phyloP scores from a whole-genome alignment of 305 asterid genomes.

The Fraxinus greggii region DNA sequence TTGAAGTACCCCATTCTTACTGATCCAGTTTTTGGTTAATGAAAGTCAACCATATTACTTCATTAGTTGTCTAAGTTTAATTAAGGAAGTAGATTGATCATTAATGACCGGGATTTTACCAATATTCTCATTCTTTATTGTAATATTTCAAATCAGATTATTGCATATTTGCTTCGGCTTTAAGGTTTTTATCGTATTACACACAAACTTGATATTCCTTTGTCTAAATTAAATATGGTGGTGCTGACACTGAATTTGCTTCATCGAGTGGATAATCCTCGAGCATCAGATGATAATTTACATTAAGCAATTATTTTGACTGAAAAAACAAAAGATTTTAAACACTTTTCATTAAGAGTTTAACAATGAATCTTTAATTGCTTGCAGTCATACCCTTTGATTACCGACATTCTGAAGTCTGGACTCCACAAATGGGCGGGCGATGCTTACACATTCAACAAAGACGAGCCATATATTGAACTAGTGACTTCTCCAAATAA shows the following conservation, averaged over 20 bases:
- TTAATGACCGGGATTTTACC: slow-evolving; percentile 30
- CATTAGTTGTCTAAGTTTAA: background rate
- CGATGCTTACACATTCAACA: slow-evolving; percentile 54
- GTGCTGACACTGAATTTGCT: background rate
- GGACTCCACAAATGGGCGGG: slow-evolving; percentile 87
- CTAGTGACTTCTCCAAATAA: slow-evolving; percentile 89
- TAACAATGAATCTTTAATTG: background rate
- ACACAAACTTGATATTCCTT: background rate
- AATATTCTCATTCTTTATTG: slow-evolving; percentile 12
- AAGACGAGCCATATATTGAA: slow-evolving; percentile 63
- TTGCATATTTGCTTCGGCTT: slow-evolving; percentile 14
- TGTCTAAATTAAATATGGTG: background rate
- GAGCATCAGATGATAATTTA: background rate
- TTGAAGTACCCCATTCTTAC: background rate
- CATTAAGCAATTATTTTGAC: background rate
- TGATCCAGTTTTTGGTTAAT: background rate
- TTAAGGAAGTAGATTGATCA: slow-evolving; percentile 9
- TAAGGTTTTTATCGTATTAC: slow-evolving; percentile 15
- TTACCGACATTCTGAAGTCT: slow-evolving; percentile 73
- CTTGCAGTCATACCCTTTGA: slow-evolving; percentile 81
- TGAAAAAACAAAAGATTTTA: background rate
- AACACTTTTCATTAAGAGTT: background rate
- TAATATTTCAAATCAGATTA: slow-evolving; percentile 5
- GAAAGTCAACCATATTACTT: background rate
- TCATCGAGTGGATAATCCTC: background rate